Base-by-base conservation (phyloP, 495 filamentous ascomycete species). In the Penicillium dipodomyicola region DNA sequence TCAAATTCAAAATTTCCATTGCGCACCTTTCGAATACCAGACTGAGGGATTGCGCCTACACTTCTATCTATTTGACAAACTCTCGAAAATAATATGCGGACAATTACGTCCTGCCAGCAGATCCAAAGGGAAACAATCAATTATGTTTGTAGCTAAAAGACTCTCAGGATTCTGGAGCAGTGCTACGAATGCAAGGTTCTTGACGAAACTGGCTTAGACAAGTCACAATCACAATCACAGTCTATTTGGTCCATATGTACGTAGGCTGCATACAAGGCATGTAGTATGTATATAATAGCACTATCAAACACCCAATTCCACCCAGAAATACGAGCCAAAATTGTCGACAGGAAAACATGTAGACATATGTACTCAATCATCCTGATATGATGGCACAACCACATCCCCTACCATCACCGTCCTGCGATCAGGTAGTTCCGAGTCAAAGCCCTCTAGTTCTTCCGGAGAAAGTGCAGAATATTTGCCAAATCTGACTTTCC, bases 401-500 rank as follows among this genome's bases (percentile, higher is more conserved):
- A 68, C 46, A 63, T 79, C 76, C 19, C 76, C 76, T 35, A 77
- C 72, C 74, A 74, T 77, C 30, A 79, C 57, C 5, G 66, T 72
- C 53, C 64, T 56, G 42, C 59, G 58, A 15, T 58, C 58, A 8
- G 59, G 55, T 32, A 33, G 9, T 9, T 57, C 61, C 44, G 40
- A 55, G n/a, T 69, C 63, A 49, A 61, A 54, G 6, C 59, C 53
- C 0, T 59, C 58, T 20, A 55, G 29, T 27, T 69, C 67, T 9
- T 47, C 50, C 2, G 12, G 30, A 2, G 72, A 63, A 43, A 77
- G 58, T 35, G 73, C 65, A 15, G 87, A 84, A 72, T 97, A 93
- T 53, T 85, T 80, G 12, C 93, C 93, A 74, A 97, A 97, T 47
- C 87, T 85, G 12, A 96, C 84, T 72, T 88, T 91, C 0, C 91